phyloP scores from a whole-genome alignment of 2,329 filamentous ascomycete species.

The Aspergillus novofumigatus region DNA sequence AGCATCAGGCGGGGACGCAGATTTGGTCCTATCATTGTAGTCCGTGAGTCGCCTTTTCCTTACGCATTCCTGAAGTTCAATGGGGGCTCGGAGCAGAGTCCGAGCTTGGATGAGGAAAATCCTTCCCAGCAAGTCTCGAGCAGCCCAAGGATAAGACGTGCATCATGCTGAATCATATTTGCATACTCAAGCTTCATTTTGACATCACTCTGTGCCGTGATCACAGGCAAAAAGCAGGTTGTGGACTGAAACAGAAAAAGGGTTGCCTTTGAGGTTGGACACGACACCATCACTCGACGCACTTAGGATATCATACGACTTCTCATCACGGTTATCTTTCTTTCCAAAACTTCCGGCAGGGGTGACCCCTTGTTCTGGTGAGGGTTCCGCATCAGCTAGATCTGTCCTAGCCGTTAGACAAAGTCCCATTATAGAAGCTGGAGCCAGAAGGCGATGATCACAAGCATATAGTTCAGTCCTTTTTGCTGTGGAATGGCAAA shows the following conservation, averaged over 20 bases:
- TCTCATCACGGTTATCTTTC: not conserved
- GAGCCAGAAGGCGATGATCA: not conserved
- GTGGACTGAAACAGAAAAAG: not conserved
- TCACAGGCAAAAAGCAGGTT: not conserved
- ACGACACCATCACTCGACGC: not conserved
- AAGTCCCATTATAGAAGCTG: not conserved
- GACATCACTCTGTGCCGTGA: not conserved
- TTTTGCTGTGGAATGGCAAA: not conserved
- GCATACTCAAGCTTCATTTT: not conserved
- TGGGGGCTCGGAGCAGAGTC: not conserved
- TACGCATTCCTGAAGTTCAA: conserved; percentile 13
- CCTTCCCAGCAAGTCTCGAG: not conserved
- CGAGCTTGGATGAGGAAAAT: not conserved
- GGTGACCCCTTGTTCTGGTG: not conserved
- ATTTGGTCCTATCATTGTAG: conserved; percentile 15
- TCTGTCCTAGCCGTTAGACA: not conserved
- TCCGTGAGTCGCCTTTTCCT: conserved; percentile 8
- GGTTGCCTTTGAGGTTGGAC: not conserved
- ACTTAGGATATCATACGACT: not conserved
- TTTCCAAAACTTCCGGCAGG: not conserved
- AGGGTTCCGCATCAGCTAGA: not conserved
- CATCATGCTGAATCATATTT: not conserved
- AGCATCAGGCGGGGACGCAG: conserved; percentile 5
- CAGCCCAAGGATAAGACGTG: not conserved
- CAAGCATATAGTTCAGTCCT: not conserved